phyloP scores from a whole-genome alignment of 1,284 basidiomycete species.

The Meira miltonrushii region DNA sequence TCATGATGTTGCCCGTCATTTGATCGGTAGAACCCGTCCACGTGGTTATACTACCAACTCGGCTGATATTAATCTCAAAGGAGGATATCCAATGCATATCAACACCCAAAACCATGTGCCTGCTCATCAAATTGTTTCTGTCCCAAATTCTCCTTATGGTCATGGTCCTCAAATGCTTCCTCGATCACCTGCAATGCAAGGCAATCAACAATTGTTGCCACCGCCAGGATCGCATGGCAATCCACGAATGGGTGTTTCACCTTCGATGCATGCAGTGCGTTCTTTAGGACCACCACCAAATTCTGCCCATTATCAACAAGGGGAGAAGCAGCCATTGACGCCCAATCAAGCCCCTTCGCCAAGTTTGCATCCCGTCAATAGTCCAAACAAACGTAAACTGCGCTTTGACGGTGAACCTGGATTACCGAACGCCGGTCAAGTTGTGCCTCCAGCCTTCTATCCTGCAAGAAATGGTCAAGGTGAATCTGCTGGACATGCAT shows the following conservation, averaged over 20 bases:
- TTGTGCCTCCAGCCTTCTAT: too few species aligned
- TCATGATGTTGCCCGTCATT: background rate
- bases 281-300: background rate
- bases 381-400: constrained; percentile 1
- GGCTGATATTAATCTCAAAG: background rate
- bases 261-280: background rate
- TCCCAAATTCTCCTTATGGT: too few species aligned
- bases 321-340: background rate
- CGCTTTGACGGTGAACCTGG: constrained; percentile 7
- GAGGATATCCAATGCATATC: background rate
- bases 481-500: too few species aligned
- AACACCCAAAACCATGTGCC: too few species aligned
- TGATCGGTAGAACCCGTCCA: background rate
- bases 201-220: background rate
- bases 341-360: background rate
- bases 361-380: background rate
- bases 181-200: background rate
- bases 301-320: background rate
- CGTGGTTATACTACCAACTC: background rate
- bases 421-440: too few species aligned
- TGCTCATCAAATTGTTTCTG: too few species aligned
- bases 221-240: background rate
- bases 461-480: too few species aligned
- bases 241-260: background rate
- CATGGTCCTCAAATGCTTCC: too few species aligned